Base-by-base conservation (phyloP, 768 basidiomycete species). In the Collybiopsis confluens region DNA sequence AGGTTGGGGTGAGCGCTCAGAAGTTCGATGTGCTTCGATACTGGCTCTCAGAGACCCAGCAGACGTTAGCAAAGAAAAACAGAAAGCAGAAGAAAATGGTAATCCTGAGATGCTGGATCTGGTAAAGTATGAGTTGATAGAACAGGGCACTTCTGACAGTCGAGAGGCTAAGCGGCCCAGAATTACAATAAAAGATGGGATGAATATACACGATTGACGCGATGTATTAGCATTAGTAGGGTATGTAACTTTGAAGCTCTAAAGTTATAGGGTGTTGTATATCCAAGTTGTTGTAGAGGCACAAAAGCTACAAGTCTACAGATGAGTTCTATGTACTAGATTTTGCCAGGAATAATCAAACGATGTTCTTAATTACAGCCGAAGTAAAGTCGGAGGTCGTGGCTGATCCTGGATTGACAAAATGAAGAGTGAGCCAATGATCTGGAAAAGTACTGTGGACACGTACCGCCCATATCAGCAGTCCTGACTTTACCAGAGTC, bases 361-460 rank as follows among this genome's bases (percentile, higher is more conserved):
- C 24, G 62, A 92, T 73, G 68, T 85, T 86, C 71, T 88, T 82
- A 73, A 98, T 93, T 67, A 99, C 80, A 42, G 90, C 95, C 45
- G 85, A 76, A 36, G 97, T 99, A 75, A 99, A 93, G 64, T 98
- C 96, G 26, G 90, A 92, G 54, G 96, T 99, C 26, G 89, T 90
- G 42, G 92, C 82, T 58, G 87, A 84, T 54, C 94, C 92, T 91
- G 56, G 10, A n/a, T n/a, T n/a, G n/a, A n/a, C n/a, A n/a, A n/a
- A n/a, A 58, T 16, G 23, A 45, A 45, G 37, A 30, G 53, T 33
- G 33, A 51, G 33, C 24, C 3, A 21, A 49, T 45, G 43, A 41
- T 46, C 38, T 45, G 45, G 20, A 23, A 11, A 10, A 27, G 53
- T 54, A 13, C 47, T 9, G 3, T 26, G 9, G n/a, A 13, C 8